These are phyloP conservation scores for Moelleriella libera DNA, from an alignment of 2,329 filamentous ascomycete genomes.

Conservation along the genomic window DNA sequence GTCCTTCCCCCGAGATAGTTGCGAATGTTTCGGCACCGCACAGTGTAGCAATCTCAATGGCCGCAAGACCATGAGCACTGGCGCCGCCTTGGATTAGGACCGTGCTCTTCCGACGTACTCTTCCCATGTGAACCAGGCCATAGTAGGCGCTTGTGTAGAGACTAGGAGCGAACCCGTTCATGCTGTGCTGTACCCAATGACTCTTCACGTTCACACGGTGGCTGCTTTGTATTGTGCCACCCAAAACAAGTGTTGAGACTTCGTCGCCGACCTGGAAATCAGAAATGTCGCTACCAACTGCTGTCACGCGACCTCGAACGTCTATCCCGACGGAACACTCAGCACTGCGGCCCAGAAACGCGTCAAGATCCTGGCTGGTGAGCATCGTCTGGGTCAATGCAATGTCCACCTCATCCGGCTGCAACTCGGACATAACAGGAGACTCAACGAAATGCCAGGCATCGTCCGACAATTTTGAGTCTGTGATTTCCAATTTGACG, in stretches of 20 bases:
- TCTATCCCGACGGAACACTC: constrained; percentile 25
- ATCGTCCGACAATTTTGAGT: constrained; percentile 11
- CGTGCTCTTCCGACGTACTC: constrained; percentile 11
- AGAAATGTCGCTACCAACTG: constrained; percentile 17
- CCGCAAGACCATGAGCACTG: constrained; percentile 27
- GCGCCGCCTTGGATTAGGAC: constrained; percentile 30
- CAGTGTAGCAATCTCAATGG: constrained; percentile 23
- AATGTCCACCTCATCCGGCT: constrained; percentile 23
- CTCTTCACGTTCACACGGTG: constrained; percentile 10
- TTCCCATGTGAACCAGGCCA: constrained; percentile 20
- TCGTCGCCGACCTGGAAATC: constrained; percentile 20
- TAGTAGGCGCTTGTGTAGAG: constrained; percentile 27
- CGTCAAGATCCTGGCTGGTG: constrained; percentile 21
- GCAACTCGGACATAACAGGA: constrained; percentile 7
- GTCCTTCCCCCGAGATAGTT: constrained; percentile 18
- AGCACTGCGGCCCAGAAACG: constrained; percentile 15
- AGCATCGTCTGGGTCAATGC: constrained; percentile 21
- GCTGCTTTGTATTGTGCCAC: constrained; percentile 20
- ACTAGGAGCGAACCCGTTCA: constrained; percentile 16
- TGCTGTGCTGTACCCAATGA: not conserved
- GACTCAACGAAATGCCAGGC: constrained; percentile 12
- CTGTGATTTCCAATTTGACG: not conserved
- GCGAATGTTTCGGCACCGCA: constrained; percentile 26
- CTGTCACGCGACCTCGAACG: constrained; percentile 20
- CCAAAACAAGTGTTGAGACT: constrained; percentile 24